Percentiles rank a stretch among this genome's conserved stretches.
Evolutionary conservation across 2,329 filamentous ascomycete species (phyloP).

Genomic region (Cordyceps fumosorosea): DNA sequence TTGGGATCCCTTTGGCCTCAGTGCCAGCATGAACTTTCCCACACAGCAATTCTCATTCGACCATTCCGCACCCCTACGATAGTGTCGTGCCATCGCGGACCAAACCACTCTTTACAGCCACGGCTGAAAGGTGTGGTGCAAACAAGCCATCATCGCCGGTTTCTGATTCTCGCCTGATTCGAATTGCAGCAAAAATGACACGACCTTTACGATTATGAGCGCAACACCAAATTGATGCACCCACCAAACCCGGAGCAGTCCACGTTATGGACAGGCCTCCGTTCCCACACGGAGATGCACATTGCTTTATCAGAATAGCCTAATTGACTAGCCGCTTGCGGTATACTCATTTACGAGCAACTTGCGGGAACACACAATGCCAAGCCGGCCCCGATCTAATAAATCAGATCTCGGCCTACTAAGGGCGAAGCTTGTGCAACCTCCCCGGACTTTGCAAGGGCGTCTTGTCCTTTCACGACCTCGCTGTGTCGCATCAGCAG

Average conservation of each 20-base stretch:
- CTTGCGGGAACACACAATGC: neutral
- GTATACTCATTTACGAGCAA: conserved; percentile 11
- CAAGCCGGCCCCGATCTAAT: neutral
- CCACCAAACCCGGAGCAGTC: neutral
- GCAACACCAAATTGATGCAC: conserved; percentile 5
- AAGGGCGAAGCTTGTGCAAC: neutral
- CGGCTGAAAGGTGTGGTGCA: neutral
- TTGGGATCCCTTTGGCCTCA: conserved; percentile 87
- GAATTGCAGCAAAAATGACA: neutral
- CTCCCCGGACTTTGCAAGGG: neutral
- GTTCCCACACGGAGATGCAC: neutral
- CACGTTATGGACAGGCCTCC: neutral
- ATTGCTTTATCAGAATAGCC: conserved; percentile 13
- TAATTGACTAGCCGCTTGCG: conserved; percentile 12
- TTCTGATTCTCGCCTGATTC: neutral
- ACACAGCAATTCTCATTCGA: conserved; percentile 74
- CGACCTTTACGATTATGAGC: conserved; percentile 8
- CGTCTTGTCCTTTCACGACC: neutral
- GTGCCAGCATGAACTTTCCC: conserved; percentile 92
- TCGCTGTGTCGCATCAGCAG: conserved; percentile 1
- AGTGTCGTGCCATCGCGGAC: conserved; percentile 10
- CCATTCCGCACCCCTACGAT: conserved; percentile 45
- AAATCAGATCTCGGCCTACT: neutral
- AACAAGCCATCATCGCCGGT: neutral
- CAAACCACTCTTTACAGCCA: neutral